Evolutionary conservation across 2,329 filamentous ascomycete genomes (phyloP), one percentile per base, ranked within the genome.

Genomic region (Botrytis sinoallii): DNA sequence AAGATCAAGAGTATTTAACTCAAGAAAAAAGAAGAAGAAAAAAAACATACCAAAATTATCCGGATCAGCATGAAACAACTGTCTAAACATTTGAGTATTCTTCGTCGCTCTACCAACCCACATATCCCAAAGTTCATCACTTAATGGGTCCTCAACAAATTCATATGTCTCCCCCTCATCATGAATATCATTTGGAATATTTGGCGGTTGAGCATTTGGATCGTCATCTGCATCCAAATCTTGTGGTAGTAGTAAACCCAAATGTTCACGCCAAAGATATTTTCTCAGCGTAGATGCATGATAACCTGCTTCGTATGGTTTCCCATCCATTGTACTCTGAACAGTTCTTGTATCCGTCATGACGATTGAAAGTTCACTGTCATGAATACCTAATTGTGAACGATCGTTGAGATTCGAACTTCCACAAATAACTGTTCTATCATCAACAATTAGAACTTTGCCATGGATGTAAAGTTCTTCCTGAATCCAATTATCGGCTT

Each of bases 401-500:
- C 95, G 91, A 81, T 98, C 95, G 82, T 98, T 98, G 79, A 98
- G 87, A 82, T 98, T 98, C 76, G 93, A 93, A 40, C 91, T 94
- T 29, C 94, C 94, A 80, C 94, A 96, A 71, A 98, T 89, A 2
- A 93, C 94, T 66, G 94, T 88, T 71, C 90, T 90, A 82, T 98
- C 95, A 80, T 98, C 95, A 1, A 92, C 92, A 77, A 98, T 95
- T 77, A 96, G 87, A 52, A 98, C 87, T 84, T 98, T 99, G 42
- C 90, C 92, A 82, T 99, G 96, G 66, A 98, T 91, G 81, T 99
- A 99, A 2, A 98, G 88, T 82, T 99, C 95, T 81, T 99, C 96
- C 81, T 97, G 95, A 74, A 98, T 91, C 85, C 96, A 97, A 81
- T 97, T 93, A 71, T 92, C 88, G 73, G 94, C 92, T 82, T 98